These are phyloP conservation scores for Quercus robur DNA, from an alignment of 306 rosid species.

Conservation along the genomic window DNA sequence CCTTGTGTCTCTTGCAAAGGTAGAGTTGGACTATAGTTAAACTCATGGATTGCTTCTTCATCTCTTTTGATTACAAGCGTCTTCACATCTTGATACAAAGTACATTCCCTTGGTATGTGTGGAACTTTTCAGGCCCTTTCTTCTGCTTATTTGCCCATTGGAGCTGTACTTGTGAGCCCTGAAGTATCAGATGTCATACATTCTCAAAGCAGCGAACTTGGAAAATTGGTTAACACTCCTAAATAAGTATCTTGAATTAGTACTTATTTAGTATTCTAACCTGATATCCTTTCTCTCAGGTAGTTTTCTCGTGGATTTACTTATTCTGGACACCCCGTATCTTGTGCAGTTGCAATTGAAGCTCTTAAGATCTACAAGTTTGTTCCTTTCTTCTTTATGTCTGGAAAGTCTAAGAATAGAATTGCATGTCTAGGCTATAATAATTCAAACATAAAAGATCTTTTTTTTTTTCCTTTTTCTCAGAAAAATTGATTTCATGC, in stretches of 20 bases:
- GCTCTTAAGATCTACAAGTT: slow-evolving; percentile 87
- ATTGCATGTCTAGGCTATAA: neutral
- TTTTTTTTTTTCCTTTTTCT: neutral
- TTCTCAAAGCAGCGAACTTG: too few relatives aligned
- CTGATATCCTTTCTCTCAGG: slow-evolving; percentile 36
- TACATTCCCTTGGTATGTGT: too few relatives aligned
- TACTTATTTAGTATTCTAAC: too few relatives aligned
- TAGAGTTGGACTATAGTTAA: slow-evolving; percentile 19
- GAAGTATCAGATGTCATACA: too few relatives aligned
- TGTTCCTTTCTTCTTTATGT: slow-evolving; percentile 25
- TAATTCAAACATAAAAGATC: neutral
- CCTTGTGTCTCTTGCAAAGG: slow-evolving; percentile 92
- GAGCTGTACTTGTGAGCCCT: too few relatives aligned
- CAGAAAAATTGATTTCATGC: neutral
- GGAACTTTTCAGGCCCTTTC: too few relatives aligned
- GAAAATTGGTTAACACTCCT: too few relatives aligned
- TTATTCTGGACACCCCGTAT: slow-evolving; percentile 86
- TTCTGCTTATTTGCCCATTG: too few relatives aligned
- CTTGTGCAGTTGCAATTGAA: slow-evolving; percentile 89
- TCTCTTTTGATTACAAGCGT: too few relatives aligned
- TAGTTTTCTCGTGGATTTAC: slow-evolving; percentile 77
- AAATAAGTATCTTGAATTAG: too few relatives aligned
- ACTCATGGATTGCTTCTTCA: too few relatives aligned
- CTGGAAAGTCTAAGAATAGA: neutral
- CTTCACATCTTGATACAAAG: too few relatives aligned